These are phyloP conservation scores for Fusarium burgessii DNA, from an alignment of 2,329 filamentous ascomycete genomes.

Conservation along the genomic window DNA sequence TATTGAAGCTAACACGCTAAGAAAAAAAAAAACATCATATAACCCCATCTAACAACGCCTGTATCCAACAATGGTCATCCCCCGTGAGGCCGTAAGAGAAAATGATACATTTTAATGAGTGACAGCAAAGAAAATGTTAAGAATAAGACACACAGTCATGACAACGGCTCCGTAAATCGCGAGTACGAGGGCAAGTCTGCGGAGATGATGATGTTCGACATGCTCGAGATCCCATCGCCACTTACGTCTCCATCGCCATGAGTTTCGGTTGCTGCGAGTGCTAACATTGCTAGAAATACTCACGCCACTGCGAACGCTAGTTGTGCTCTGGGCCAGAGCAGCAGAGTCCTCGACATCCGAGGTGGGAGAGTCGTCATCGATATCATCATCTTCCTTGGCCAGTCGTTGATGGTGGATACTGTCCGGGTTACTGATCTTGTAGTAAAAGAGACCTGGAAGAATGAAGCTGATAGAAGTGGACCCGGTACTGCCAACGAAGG, in stretches of 20 bases:
- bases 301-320: constrained; percentile 57
- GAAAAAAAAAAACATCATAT: constrained; percentile 35
- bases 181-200: constrained; percentile 79
- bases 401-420: constrained; percentile 87
- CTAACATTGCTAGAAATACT: constrained; percentile 53
- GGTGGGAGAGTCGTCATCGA: constrained; percentile 65
- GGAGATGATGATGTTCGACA: constrained; percentile 73
- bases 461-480: constrained; percentile 98
- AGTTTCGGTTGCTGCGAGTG: constrained; percentile 37
- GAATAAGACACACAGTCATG: constrained; percentile 88
- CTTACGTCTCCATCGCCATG: constrained; percentile 66
- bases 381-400: constrained; percentile 91
- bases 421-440: constrained; percentile 94
- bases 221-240: constrained; percentile 72
- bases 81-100: constrained; percentile 30
- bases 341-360: constrained; percentile 63
- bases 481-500: constrained; percentile 94
- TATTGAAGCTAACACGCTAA: constrained; percentile 38
- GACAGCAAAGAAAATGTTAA: constrained; percentile 84
- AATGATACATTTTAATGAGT: constrained; percentile 57
- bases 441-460: constrained; percentile 95
- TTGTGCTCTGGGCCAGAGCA: constrained; percentile 59
- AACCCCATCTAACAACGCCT: constrained; percentile 35
- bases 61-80: constrained; percentile 38
- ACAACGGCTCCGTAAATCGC: constrained; percentile 87